phyloP scores from a whole-genome alignment of 73 alveolate genomes.

The Breviolum minutum region DNA sequence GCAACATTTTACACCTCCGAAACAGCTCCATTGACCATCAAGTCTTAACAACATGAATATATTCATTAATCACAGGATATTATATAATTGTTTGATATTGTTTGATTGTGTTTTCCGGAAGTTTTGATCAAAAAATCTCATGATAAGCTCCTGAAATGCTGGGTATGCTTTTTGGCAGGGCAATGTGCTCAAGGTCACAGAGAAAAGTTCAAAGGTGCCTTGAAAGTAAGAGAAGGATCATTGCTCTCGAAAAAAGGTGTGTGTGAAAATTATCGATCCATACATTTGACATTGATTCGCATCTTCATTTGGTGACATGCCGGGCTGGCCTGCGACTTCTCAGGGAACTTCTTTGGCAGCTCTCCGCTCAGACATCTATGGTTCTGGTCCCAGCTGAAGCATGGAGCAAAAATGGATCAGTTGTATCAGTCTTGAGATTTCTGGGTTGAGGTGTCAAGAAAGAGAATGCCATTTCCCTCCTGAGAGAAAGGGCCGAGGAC shows the following conservation, averaged over 20 bases:
- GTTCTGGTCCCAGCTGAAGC: neutral
- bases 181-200: conserved; percentile 16
- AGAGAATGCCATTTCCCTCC: conserved; percentile 54
- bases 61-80: no score
- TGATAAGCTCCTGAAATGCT: no score
- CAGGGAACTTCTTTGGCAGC: conserved; percentile 64
- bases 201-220: neutral
- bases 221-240: no score
- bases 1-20: no score
- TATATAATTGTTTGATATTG: no score
- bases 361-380: conserved; percentile 39
- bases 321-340: neutral
- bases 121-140: no score
- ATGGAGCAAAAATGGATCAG: neutral
- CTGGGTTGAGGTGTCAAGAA: neutral
- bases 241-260: no score
- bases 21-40: no score
- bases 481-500: conserved; percentile 64
- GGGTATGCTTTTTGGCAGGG: neutral
- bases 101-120: no score
- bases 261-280: no score
- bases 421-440: neutral
- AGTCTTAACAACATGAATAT: no score
- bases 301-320: neutral
- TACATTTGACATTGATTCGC: no score